Percentiles rank a stretch among this genome's conserved stretches.
Conservation (phyloP, 345 rosid genomes). For the Aquilaria malaccensis region DNA sequence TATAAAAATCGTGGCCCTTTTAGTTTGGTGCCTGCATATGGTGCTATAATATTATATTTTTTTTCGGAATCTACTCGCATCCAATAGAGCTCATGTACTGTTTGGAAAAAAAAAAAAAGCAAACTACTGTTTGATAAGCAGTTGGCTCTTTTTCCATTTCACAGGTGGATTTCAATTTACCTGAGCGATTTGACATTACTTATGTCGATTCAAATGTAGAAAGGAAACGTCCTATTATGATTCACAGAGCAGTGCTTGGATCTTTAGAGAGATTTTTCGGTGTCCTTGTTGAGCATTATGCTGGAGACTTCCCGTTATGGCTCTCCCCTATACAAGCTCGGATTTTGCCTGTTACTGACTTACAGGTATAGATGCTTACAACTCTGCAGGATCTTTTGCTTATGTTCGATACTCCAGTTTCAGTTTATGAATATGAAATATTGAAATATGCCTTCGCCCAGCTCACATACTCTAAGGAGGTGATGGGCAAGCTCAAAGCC, state of each 20-base stretch:
- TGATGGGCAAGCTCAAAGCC: slow-evolving; percentile 42
- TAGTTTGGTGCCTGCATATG: no score
- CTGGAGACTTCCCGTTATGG: slow-evolving; percentile 97
- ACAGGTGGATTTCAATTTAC: slow-evolving; percentile 95
- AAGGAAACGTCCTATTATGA: slow-evolving; percentile 88
- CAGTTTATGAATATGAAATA: neutral
- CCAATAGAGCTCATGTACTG: no score
- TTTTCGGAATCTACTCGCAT: no score
- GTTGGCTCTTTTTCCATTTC: neutral
- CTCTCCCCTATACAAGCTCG: slow-evolving; percentile 91
- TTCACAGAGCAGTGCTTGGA: slow-evolving; percentile 95
- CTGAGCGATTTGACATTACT: slow-evolving; percentile 80
- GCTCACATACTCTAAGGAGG: slow-evolving; percentile 68
- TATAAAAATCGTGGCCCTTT: no score
- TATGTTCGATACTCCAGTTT: neutral
- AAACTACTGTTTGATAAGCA: neutral
- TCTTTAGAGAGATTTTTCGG: slow-evolving; percentile 91
- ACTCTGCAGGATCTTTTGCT: neutral
- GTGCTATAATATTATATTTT: no score
- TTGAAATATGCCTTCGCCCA: slow-evolving; percentile 18
- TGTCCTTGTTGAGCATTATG: slow-evolving; percentile 89
- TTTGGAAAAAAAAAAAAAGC: no score
- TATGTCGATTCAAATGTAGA: slow-evolving; percentile 74
- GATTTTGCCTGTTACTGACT: slow-evolving; percentile 82
- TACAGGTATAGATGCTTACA: slow-evolving; percentile 43